Base-by-base conservation (phyloP, 345 rosid species). In the Rhodamnia rubescens region DNA sequence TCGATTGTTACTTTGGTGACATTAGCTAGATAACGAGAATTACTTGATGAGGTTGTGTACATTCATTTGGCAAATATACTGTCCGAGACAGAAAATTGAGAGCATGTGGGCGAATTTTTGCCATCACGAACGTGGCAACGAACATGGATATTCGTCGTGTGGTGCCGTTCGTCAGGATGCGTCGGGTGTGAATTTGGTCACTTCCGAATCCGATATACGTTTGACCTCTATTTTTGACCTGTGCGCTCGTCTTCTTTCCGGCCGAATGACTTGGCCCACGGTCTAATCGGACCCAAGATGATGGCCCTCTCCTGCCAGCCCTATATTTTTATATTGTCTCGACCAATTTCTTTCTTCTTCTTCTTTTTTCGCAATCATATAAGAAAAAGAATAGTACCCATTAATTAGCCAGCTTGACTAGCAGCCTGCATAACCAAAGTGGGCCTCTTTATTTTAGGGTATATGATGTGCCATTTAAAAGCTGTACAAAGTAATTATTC, bases 31-130 rank as follows among this genome's bases (percentile, higher is more conserved):
- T 49, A 49, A 49, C 51, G 11, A 49, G 12, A 49, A 49, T 49
- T 11, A 27, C 2, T 0, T 61, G 3, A 69, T 8, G 42, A 18
- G 42, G 22, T 11, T 11, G 51, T 18, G 78, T 0, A 2, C 0
- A 21, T 8, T 32, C 26, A 18, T 69, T 9, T 32, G 2, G 74
- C 11, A 61, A 29, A 61, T 8, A 61, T 7, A 32, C 1, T 0
- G 2, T 15, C 42, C 18, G 42, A 29, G 6, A 36, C 74, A 27
- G 40, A 7, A 53, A 7, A 61, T 61, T 11, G 24, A 18, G 44
- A 8, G 75, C 36, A 64, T 5, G 75, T 64, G 44, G 75, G 22
- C 8, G 75, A 16, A 64, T 32, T 16, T 36, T 8, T 32, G 75
- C 44, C 44, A 64, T 64, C 24, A 20, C 44, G 18, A 8, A 64